phyloP scores from a whole-genome alignment of 371 early-diverging fungal species.

The Syncephalastrum contaminatum region DNA sequence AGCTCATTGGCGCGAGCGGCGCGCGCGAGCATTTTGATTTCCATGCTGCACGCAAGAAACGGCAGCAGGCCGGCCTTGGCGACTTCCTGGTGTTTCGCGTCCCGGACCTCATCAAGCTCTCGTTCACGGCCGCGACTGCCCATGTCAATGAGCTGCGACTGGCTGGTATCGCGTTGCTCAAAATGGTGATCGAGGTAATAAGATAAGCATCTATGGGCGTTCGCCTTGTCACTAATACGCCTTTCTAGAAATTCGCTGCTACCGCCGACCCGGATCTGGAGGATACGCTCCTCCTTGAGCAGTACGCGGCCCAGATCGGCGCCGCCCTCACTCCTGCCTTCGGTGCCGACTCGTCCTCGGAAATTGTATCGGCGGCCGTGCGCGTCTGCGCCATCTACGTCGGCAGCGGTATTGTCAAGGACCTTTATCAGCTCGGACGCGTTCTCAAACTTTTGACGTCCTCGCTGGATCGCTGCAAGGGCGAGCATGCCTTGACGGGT shows the following conservation, averaged over 20 bases:
- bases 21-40: slow-evolving; percentile 73
- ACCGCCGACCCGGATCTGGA: slow-evolving; percentile 82
- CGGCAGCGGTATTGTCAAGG: slow-evolving; percentile 81
- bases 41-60: slow-evolving; percentile 54
- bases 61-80: slow-evolving; percentile 54
- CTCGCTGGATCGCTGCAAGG: slow-evolving; percentile 71
- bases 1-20: slow-evolving; percentile 56
- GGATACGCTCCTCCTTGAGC: slow-evolving; percentile 78
- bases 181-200: slow-evolving; percentile 70
- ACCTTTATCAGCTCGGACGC: slow-evolving; percentile 72
- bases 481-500: slow-evolving; percentile 51
- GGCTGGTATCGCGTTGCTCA: slow-evolving; percentile 72
- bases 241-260: slow-evolving; percentile 59
- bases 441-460: slow-evolving; percentile 71
- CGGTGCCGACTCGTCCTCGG: slow-evolving; percentile 72
- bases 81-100: slow-evolving; percentile 79
- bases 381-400: slow-evolving; percentile 83
- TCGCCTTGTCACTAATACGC: too few species aligned
- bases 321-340: slow-evolving; percentile 89
- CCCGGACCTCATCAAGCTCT: slow-evolving; percentile 81
- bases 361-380: slow-evolving; percentile 78
- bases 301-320: slow-evolving; percentile 89
- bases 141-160: slow-evolving; percentile 77
- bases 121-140: slow-evolving; percentile 85
- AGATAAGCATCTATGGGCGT: too few species aligned